phyloP scores from a whole-genome alignment of 768 basidiomycete genomes.

The Mycena vulgaris region DNA sequence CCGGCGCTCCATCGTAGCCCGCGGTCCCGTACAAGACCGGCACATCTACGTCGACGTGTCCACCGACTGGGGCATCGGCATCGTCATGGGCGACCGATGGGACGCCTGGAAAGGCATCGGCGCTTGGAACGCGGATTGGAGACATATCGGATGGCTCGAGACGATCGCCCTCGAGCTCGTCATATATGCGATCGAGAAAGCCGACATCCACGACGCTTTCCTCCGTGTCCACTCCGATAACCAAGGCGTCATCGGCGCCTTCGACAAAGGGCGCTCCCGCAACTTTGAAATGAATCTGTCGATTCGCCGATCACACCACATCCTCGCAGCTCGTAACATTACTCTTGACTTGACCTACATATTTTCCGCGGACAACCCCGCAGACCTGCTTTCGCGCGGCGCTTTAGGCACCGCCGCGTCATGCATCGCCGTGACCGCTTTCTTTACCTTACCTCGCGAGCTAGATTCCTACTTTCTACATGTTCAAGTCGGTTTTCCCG shows the following conservation, averaged over 20 bases:
- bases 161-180: conserved; percentile 29
- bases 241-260: conserved; percentile 9
- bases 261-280: background rate
- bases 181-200: conserved; percentile 18
- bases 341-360: conserved; percentile 29
- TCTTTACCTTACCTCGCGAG: background rate
- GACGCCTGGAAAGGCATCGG: conserved; percentile 28
- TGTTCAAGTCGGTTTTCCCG: conserved; percentile 38
- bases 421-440: no score
- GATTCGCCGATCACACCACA: conserved; percentile 22
- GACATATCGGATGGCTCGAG: conserved; percentile 48
- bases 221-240: conserved; percentile 21
- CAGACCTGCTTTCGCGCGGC: background rate
- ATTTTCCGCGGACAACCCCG: conserved; percentile 10
- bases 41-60: conserved; percentile 40
- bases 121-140: conserved; percentile 28
- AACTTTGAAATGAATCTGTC: conserved; percentile 27
- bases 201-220: conserved; percentile 33
- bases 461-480: background rate
- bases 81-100: conserved; percentile 39
- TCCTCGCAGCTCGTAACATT: conserved; percentile 3
- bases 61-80: conserved; percentile 46
- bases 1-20: background rate
- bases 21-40: background rate
- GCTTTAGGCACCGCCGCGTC: background rate